Percentiles rank a stretch among this genome's conserved stretches.
Conservation (phyloP, 768 basidiomycete species). For the Crassisporium funariophilum region DNA sequence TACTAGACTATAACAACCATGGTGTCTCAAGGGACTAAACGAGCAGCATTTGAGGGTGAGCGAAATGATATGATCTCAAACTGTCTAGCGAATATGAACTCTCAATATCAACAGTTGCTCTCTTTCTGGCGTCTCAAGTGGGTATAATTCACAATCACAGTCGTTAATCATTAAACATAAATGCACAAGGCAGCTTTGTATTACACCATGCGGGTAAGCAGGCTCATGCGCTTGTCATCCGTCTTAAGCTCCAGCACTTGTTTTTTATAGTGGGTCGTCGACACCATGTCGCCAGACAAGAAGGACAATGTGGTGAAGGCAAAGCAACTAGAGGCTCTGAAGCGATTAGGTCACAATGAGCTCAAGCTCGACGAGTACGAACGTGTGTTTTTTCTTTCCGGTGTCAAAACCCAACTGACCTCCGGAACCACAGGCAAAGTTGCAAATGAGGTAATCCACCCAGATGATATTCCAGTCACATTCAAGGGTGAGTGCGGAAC, state of each 20-base stretch:
- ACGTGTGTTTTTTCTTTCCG: constrained; percentile 48
- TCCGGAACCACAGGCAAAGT: constrained; percentile 62
- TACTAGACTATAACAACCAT: constrained; percentile 13
- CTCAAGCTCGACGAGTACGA: constrained; percentile 92
- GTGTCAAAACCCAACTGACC: constrained; percentile 1
- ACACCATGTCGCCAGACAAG: constrained; percentile 50
- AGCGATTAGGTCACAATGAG: constrained; percentile 68
- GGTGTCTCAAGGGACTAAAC: constrained; percentile 41
- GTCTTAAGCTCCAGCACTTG: constrained; percentile 1
- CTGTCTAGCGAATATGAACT: not conserved
- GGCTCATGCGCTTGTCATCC: not conserved
- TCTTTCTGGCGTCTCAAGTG: constrained; percentile 55
- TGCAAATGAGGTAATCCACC: constrained; percentile 90
- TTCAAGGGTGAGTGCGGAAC: constrained; percentile 62
- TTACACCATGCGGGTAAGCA: constrained; percentile 70
- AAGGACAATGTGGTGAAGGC: constrained; percentile 65
- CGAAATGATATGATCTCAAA: not conserved
- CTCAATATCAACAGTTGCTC: constrained; percentile 51
- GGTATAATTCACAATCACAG: constrained; percentile 21
- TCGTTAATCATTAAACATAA: constrained; percentile 20
- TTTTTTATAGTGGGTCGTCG: constrained; percentile 62
- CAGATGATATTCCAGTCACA: constrained; percentile 79
- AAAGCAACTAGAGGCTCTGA: constrained; percentile 71
- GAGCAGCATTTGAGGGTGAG: constrained; percentile 49
- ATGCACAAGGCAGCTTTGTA: constrained; percentile 70